phyloP scores from a whole-genome alignment of 257 asterid genomes.

The Avicennia marina region DNA sequence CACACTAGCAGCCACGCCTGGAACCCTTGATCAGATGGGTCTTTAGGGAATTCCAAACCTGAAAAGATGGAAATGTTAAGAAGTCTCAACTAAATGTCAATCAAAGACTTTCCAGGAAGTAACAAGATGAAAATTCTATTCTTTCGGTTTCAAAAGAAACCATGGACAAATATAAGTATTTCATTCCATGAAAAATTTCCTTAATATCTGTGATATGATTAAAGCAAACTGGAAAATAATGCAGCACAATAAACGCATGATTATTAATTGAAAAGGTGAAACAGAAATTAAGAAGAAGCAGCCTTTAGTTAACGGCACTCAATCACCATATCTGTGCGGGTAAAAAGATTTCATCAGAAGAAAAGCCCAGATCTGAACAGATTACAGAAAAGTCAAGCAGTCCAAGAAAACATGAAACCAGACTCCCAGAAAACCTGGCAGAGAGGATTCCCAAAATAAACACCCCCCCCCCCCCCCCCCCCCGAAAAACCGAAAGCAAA shows the following conservation, averaged over 20 bases:
- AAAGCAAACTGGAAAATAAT: background rate
- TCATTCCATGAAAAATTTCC: background rate
- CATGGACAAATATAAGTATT: background rate
- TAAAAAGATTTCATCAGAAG: conserved; percentile 5
- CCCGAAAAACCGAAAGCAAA: too few species aligned
- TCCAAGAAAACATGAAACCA: background rate
- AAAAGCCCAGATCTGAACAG: conserved; percentile 21
- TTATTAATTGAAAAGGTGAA: conserved; percentile 14
- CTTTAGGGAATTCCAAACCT: background rate
- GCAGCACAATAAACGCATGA: conserved; percentile 28
- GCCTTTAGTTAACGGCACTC: conserved; percentile 3
- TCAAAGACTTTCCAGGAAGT: too few species aligned
- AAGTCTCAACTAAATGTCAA: too few species aligned
- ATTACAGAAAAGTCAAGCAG: background rate
- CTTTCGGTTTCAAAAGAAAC: too few species aligned
- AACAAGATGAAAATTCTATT: too few species aligned
- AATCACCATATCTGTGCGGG: too few species aligned
- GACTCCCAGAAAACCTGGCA: conserved; percentile 14
- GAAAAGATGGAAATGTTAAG: too few species aligned
- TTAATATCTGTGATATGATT: background rate
- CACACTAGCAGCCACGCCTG: background rate
- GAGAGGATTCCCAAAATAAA: background rate
- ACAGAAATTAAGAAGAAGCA: conserved; percentile 14
- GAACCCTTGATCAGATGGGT: too few species aligned
- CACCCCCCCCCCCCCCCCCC: too few species aligned